phyloP scores from a whole-genome alignment of 1,284 basidiomycete species.

The Leccinum huronense region DNA sequence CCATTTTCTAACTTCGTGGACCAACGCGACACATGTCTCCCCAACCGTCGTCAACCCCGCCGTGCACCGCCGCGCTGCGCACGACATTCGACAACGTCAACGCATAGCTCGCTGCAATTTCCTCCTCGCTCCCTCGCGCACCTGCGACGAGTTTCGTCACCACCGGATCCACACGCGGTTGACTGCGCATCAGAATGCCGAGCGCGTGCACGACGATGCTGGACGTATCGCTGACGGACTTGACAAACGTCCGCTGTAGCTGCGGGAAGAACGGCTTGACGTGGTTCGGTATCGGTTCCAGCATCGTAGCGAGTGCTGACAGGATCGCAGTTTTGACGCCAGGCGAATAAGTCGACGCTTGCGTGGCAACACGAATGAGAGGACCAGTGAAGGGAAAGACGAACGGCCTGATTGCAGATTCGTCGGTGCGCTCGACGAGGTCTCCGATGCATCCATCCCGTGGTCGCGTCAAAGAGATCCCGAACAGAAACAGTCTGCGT shows the following conservation, averaged over 20 bases:
- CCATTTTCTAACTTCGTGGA: no score
- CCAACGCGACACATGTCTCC: no score
- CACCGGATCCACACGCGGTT: conserved; percentile 83
- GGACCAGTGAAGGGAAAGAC: not conserved
- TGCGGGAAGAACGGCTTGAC: conserved; percentile 99
- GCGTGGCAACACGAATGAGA: not conserved
- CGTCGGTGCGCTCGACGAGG: not conserved
- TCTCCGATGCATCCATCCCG: not conserved
- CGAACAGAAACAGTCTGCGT: not conserved
- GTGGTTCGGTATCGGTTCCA: conserved; percentile 81
- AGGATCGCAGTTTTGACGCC: not conserved
- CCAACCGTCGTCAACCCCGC: conserved; percentile 52
- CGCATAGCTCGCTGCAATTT: conserved; percentile 77
- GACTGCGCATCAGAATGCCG: conserved; percentile 74
- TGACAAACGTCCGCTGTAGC: conserved; percentile 95
- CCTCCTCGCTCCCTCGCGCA: conserved; percentile 51
- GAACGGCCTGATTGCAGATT: not conserved
- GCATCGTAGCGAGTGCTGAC: conserved; percentile 55
- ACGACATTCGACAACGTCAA: conserved; percentile 80
- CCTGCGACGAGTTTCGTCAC: conserved; percentile 56
- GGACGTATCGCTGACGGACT: conserved; percentile 82
- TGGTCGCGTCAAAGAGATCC: not conserved
- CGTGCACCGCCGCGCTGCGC: conserved; percentile 66
- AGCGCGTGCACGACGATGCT: conserved; percentile 83
- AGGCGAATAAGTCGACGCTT: not conserved